These are phyloP conservation scores for Colletotrichum spaethianum DNA, from an alignment of 2,329 filamentous ascomycete species.

Conservation along the genomic window DNA sequence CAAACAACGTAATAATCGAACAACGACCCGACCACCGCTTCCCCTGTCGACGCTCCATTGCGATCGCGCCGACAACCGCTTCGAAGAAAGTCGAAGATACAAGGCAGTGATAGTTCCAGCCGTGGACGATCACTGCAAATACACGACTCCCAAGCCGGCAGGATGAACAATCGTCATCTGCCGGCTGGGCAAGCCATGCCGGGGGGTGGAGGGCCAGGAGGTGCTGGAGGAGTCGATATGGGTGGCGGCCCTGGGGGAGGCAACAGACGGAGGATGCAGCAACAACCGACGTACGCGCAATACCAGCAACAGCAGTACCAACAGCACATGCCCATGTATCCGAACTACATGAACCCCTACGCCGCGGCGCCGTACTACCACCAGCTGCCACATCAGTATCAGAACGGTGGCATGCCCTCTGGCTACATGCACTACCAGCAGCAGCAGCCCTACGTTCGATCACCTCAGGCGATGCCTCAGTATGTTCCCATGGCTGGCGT, in stretches of 20 bases:
- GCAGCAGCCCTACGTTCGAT: slow-evolving; percentile 59
- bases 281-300: slow-evolving; percentile 53
- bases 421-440: slow-evolving; percentile 64
- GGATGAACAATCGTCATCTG: slow-evolving; percentile 84
- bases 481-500: slow-evolving; percentile 68
- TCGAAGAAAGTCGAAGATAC: slow-evolving; percentile 29
- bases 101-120: slow-evolving; percentile 42
- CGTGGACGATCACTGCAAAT: slow-evolving; percentile 44
- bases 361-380: slow-evolving; percentile 62
- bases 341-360: slow-evolving; percentile 66
- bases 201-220: slow-evolving; percentile 52
- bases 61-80: slow-evolving; percentile 31
- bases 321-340: slow-evolving; percentile 60
- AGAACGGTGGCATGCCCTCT: slow-evolving; percentile 62
- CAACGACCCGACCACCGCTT: slow-evolving; percentile 15
- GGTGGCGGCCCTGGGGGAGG: slow-evolving; percentile 50
- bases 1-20: slow-evolving; percentile 19
- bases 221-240: slow-evolving; percentile 49
- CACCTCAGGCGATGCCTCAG: slow-evolving; percentile 67
- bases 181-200: slow-evolving; percentile 80
- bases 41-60: slow-evolving; percentile 35
- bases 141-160: slow-evolving; percentile 73
- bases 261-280: slow-evolving; percentile 55
- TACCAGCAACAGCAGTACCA: slow-evolving; percentile 45
- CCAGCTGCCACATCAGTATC: slow-evolving; percentile 73